Base-by-base conservation (phyloP, 306 rosid genomes). In the Hippophae tibetana region DNA sequence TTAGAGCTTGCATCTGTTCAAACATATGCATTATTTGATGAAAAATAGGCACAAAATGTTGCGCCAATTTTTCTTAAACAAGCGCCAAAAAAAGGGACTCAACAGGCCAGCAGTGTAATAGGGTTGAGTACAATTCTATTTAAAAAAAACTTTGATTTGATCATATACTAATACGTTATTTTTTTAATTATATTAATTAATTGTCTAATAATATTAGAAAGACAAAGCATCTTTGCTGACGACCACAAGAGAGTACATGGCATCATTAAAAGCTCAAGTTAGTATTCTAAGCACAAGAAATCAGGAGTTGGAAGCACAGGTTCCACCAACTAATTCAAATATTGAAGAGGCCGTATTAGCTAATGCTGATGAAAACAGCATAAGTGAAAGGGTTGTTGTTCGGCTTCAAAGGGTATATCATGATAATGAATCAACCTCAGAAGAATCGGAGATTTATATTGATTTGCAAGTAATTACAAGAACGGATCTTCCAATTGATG, bases 211-310 rank as follows among this genome's bases (percentile, higher is more conserved):
- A 25, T 2, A 66, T 26, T 56, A 90, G 97, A 90, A 84, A 81
- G 95, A 90, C 69, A 87, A 84, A 74, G 90, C 82, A 2, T 86
- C 97, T 1, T 78, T 90, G 55, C 87, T 90, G 3, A 74, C 69
- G 69, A 57, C 79, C 3, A 86, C 95, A 23, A 87, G 69, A 79
- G 95, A 90, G 63, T 75, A 70, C 60, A 47, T 90, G 74, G 71
- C 67, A 5, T 69, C 78, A 0, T 78, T 87, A 63, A 67, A 70
- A 68, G 81, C 76, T 47, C 84, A 78, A 74, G 72, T 77, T 13
- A 82, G 72, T 4, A 79, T 82, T 63, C 85, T 81, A 27, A 81
- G 68, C 50, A 64, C 50, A 56, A 85, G 72, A 60, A 87, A 81
- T 63, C 66, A 81, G 56, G 80, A 70, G 43, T 41, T 82, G 67